Conservation (phyloP, 306 rosid species). For the Medicago lupulina region DNA sequence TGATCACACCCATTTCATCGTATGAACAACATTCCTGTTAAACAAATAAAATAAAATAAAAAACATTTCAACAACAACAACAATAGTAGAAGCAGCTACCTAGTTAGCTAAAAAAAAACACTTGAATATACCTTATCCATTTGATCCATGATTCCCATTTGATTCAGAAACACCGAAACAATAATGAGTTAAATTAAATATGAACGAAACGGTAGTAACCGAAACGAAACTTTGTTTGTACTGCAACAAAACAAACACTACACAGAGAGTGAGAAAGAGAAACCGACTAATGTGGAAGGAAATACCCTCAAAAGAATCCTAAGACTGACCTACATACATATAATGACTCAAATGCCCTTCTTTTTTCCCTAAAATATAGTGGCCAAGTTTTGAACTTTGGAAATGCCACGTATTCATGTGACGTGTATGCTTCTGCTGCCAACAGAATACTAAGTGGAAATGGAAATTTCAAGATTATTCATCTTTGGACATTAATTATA, state of each 20-base stretch:
- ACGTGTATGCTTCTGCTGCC: conserved; percentile 30
- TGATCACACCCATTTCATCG: conserved; percentile 40
- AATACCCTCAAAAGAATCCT: conserved; percentile 49
- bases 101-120: not conserved
- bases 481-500: not conserved
- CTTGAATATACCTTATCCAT: conserved; percentile 50
- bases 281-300: conserved; percentile 48
- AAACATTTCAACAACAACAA: not conserved
- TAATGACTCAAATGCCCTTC: conserved; percentile 53
- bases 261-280: not conserved
- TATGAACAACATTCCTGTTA: conserved; percentile 47
- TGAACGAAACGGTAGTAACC: conserved; percentile 17
- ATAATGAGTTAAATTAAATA: conserved; percentile 8
- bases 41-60: not conserved
- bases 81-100: not conserved
- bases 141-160: conserved; percentile 53
- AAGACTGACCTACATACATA: not conserved
- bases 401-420: conserved; percentile 51
- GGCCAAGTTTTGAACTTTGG: conserved; percentile 23
- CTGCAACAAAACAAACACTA: not conserved
- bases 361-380: not conserved
- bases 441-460: not conserved
- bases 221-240: not conserved
- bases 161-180: not conserved
- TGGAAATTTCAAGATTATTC: conserved; percentile 51